Percentiles rank a stretch among this genome's conserved stretches.
These are phyloP conservation scores for Rhodosporidiobolus odoratus DNA, from an alignment of 768 basidiomycete species.

Conservation along the genomic window DNA sequence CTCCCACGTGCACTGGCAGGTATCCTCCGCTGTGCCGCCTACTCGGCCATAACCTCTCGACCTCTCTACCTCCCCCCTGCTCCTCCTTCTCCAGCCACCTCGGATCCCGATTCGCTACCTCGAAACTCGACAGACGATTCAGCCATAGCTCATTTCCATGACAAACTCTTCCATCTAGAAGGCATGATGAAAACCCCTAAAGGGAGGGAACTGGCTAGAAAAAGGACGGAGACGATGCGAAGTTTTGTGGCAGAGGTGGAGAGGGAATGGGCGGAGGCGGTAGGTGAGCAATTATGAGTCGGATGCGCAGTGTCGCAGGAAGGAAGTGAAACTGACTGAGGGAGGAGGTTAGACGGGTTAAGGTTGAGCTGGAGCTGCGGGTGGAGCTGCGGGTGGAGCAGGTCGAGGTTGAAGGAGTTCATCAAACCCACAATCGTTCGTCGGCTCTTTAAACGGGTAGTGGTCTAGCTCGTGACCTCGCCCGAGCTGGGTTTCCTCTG, in stretches of 20 bases:
- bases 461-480: too few species aligned
- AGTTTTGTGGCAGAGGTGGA: constrained; percentile 15
- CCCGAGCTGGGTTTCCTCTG: too few species aligned
- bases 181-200: constrained; percentile 35
- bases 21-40: constrained; percentile 40
- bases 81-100: not conserved
- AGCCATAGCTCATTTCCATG: constrained; percentile 40
- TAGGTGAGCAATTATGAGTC: too few species aligned
- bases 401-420: too few species aligned
- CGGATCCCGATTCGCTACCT: not conserved
- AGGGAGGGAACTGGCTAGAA: constrained; percentile 16
- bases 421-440: too few species aligned
- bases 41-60: constrained; percentile 24
- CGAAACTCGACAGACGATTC: constrained; percentile 1
- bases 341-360: too few species aligned
- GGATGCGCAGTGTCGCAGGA: too few species aligned
- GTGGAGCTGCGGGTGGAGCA: too few species aligned
- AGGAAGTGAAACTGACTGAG: too few species aligned
- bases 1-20: constrained; percentile 19
- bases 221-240: constrained; percentile 18
- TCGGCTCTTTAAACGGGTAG: too few species aligned
- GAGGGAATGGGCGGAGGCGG: constrained; percentile 27
- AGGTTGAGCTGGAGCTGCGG: too few species aligned
- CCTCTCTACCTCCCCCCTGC: constrained; percentile 17
- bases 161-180: constrained; percentile 40